Evolutionary conservation across 768 basidiomycete species (phyloP), one percentile per base, ranked within the genome.

Genomic region (Naganishia kalamii): DNA sequence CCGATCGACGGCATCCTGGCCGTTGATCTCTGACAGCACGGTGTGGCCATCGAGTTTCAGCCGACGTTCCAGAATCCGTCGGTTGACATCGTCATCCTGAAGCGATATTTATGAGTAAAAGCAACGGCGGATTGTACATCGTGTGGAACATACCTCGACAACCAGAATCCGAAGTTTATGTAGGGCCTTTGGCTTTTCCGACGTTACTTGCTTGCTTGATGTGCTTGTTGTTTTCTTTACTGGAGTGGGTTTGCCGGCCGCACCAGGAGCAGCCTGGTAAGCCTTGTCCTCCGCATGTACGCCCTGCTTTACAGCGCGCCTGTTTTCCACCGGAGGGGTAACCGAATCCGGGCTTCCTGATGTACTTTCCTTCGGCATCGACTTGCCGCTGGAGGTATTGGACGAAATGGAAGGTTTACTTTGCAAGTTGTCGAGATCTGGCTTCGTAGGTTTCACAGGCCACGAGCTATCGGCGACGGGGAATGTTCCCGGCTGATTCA

Each of bases 41-140:
- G 74, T 80, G 67, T 90, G 87, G 0, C 86, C 87, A 70, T 85
- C 86, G 68, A 85, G 79, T 15, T 80, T 80, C 52, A 92, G 80
- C 13, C 88, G 82, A 73, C 88, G 88, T 7, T 82, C 81, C 0
- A 91, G 81, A 23, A 91, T 85, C 52, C 80, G 82, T 10, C 85
- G 84, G 73, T 91, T 90, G 71, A 90, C 84, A 47, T 83, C 81
- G 70, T 90, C 87, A 70, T 88, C 87, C 85, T 88, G 63, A 0
- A 70, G 43, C 19, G 32, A 50, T 12, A 43, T 37, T 8, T 23
- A 6, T 29, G 30, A 21, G 41, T 30, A 43, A 21, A 51, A 19
- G 60, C 57, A 30, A 41, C 52, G 57, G 57, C 69, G 29, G 65
- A 63, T 13, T 32, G 21, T 33, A 33, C 15, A 32, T 54, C 27